These are phyloP conservation scores for Quercus tomentella DNA, from an alignment of 331 rosid species.

Conservation along the genomic window DNA sequence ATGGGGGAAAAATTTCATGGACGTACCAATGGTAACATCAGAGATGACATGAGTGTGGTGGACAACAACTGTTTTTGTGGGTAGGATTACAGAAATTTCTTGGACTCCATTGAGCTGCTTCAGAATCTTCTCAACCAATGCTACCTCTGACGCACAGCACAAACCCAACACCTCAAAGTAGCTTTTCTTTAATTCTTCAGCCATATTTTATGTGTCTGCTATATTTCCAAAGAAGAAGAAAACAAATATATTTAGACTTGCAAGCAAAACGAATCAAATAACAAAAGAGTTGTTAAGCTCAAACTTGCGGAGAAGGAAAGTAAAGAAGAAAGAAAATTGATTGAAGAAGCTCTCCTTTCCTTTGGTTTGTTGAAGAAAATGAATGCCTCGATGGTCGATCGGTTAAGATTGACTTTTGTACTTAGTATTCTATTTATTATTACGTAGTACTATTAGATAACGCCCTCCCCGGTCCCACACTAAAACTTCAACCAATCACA, in stretches of 20 bases:
- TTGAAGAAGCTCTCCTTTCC: too few relatives aligned
- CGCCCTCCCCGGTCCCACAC: too few relatives aligned
- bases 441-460: too few relatives aligned
- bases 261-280: too few relatives aligned
- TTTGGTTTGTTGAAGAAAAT: too few relatives aligned
- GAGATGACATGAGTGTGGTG: constrained; percentile 64
- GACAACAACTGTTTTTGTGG: constrained; percentile 74
- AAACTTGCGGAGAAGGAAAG: too few relatives aligned
- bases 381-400: too few relatives aligned
- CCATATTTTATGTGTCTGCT: background rate
- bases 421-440: too few relatives aligned
- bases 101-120: constrained; percentile 65
- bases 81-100: constrained; percentile 62
- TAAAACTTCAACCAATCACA: too few relatives aligned
- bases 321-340: too few relatives aligned
- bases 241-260: background rate
- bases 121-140: constrained; percentile 58
- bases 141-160: constrained; percentile 83
- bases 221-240: background rate
- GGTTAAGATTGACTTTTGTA: too few relatives aligned
- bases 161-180: constrained; percentile 85
- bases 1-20: background rate
- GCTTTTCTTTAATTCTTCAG: constrained; percentile 51
- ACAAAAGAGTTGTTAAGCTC: too few relatives aligned
- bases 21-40: constrained; percentile 66